Conservation (phyloP, 805 yeast genomes). For the Martiniozyma abietophila region DNA sequence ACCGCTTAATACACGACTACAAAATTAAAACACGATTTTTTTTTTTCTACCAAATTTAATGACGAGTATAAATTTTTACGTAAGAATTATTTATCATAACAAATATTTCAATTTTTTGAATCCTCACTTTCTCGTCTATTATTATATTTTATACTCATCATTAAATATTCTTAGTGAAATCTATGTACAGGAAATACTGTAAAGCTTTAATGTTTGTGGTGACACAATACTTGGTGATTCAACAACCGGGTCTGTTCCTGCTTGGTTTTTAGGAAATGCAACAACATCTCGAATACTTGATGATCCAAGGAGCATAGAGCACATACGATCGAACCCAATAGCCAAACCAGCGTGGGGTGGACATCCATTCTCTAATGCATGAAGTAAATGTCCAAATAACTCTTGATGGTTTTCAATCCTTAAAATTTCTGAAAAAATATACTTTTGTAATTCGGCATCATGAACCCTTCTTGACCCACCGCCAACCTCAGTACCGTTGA, state of each 20-base stretch:
- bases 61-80: too few species aligned
- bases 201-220: constrained; percentile 40
- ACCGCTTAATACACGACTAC: too few species aligned
- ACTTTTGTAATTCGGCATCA: constrained; percentile 69
- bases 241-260: constrained; percentile 84
- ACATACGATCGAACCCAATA: constrained; percentile 85
- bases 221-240: constrained; percentile 69
- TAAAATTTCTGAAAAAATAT: constrained; percentile 57
- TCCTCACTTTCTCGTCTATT: too few species aligned
- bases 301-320: constrained; percentile 81
- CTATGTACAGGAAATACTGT: constrained; percentile 32
- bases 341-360: constrained; percentile 99
- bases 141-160: too few species aligned
- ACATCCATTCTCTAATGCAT: constrained; percentile 81
- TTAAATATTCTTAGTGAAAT: too few species aligned
- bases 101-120: too few species aligned
- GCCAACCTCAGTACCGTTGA: constrained; percentile 93
- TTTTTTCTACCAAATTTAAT: too few species aligned
- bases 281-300: constrained; percentile 82
- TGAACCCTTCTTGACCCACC: constrained; percentile 97
- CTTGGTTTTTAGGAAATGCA: constrained; percentile 89
- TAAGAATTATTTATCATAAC: too few species aligned
- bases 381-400: constrained; percentile 77
- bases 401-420: constrained; percentile 46
- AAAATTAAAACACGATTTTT: too few species aligned